Evolutionary conservation across 1,139 yeast genomes (phyloP).

Genomic region (Pichia sp.): DNA sequence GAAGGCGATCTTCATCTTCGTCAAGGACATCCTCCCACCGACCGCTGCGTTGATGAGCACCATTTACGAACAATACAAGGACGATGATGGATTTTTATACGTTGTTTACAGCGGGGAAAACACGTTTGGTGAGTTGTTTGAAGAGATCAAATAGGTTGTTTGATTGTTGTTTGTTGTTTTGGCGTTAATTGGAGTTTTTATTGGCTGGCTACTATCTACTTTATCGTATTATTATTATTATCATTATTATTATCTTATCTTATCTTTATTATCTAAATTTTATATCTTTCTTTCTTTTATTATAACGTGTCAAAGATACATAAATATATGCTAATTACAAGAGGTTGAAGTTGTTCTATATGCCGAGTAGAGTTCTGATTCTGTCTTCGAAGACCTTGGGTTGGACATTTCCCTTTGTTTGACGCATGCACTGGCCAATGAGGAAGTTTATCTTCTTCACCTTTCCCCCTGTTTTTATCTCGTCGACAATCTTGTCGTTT

Average conservation of each 20-base stretch:
- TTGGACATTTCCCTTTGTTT: conserved; percentile 64
- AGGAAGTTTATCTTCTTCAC: conserved; percentile 66
- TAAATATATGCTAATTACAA: too few relatives aligned
- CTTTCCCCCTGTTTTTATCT: conserved; percentile 57
- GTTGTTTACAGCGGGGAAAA: conserved; percentile 89
- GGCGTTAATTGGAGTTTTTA: conserved; percentile 4
- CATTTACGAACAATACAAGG: conserved; percentile 94
- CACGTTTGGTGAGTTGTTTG: conserved; percentile 57
- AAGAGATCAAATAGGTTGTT: conserved; percentile 8
- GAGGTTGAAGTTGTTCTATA: conserved; percentile 1
- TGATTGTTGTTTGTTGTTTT: background rate
- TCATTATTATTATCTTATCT: background rate
- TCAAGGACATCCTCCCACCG: conserved; percentile 95
- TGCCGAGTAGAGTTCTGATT: conserved; percentile 34
- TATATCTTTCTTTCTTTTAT: too few relatives aligned
- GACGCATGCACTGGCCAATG: conserved; percentile 83
- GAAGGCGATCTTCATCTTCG: conserved; percentile 96
- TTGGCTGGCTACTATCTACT: background rate
- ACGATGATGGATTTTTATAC: conserved; percentile 94
- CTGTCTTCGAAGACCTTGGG: conserved; percentile 47
- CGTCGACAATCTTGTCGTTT: conserved; percentile 56
- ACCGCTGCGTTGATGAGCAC: conserved; percentile 96
- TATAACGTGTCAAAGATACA: too few relatives aligned
- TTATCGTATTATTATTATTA: background rate
- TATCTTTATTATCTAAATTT: background rate